Conservation (phyloP, 352 stramenopile genomes). For the Hyaloperonospora arabidopsidis region DNA sequence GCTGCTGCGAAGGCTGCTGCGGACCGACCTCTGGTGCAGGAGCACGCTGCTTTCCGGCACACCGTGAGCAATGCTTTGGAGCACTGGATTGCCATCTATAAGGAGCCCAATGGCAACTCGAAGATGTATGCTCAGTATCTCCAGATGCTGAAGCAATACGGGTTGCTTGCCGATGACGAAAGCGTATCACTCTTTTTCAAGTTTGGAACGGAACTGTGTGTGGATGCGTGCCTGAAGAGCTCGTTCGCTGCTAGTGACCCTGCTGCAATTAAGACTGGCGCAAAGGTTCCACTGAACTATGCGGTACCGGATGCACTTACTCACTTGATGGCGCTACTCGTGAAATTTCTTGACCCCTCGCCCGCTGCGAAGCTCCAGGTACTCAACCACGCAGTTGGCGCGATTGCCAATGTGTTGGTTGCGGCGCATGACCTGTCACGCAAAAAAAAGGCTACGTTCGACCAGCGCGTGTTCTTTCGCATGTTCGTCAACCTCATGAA, state of each 20-base stretch:
- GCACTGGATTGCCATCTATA: slow-evolving; percentile 97
- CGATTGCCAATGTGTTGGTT: slow-evolving; percentile 91
- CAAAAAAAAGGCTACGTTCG: slow-evolving; percentile 87
- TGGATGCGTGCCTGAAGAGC: slow-evolving; percentile 93
- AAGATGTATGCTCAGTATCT: slow-evolving; percentile 96
- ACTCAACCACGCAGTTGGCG: slow-evolving; percentile 93
- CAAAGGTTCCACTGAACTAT: slow-evolving; percentile 81
- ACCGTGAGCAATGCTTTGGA: slow-evolving; percentile 91
- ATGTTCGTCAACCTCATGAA: slow-evolving; percentile 97
- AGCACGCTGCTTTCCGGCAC: slow-evolving; percentile 77
- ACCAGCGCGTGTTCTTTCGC: slow-evolving; percentile 98
- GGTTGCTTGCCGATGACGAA: slow-evolving; percentile 93
- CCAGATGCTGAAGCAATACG: slow-evolving; percentile 94
- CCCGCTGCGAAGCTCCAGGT: slow-evolving; percentile 79
- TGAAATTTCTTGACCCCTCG: slow-evolving; percentile 89
- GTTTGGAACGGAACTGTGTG: slow-evolving; percentile 93
- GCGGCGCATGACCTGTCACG: slow-evolving; percentile 70
- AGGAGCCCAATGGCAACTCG: slow-evolving; percentile 87
- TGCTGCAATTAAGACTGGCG: slow-evolving; percentile 30
- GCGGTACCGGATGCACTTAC: slow-evolving; percentile 93
- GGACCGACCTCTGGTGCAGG: slow-evolving; percentile 49
- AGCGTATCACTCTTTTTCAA: slow-evolving; percentile 97
- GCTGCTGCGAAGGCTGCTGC: slow-evolving; percentile 23
- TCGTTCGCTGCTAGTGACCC: slow-evolving; percentile 37
- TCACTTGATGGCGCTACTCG: slow-evolving; percentile 93